Base-by-base conservation (phyloP, 306 rosid genomes). In the Adenanthera pavonina region DNA sequence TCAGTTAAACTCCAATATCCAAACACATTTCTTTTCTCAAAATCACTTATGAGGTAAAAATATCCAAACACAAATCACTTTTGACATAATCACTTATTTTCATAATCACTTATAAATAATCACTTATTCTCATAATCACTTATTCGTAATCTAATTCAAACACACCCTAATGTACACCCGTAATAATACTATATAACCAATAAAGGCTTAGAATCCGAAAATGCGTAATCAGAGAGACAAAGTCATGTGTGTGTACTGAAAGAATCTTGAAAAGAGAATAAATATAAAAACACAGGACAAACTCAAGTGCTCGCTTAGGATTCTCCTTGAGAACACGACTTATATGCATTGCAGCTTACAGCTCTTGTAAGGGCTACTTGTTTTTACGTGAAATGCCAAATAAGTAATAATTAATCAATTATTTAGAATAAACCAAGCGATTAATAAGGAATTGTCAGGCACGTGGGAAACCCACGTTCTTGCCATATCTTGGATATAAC, bases 231-330 rank as follows among this genome's bases (percentile, higher is more conserved):
- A 35, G 46, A 36, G 73, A 83, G 87, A 86, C 85, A 84, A 35
- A 41, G 81, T 36, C 85, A 84, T 81, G 83, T 84, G 85, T 79
- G 83, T 76, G 83, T 7, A 71, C 52, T 69, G 70, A 40, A 77
- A 52, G 83, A 83, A 86, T 86, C 83, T 80, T 76, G 60, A 48
- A 69, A 79, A 25, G 8, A 71, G 77, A 41, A 54, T 61, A 79
- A 54, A 46, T 52, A 69, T 62, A 78, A 82, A 85, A 72, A 53
- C 54, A 49, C 34, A 25, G n/a, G 80, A 83, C 86, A 86, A 83
- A 25, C 2, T 40, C 1, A 72, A 54, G 89, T 83, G 85, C 44
- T 69, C 73, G 75, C 89, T 38, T 84, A 77, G 87, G 89, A 87
- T 87, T 84, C 89, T 70, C 84, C 48, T 83, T 87, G 47, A 73